A percentile compares a stretch with the other conserved stretches of the same genome.
Evolutionary conservation across 192 early-diverging fungal genomes (phyloP).

Genomic region (Rhizophlyctis rosea): DNA sequence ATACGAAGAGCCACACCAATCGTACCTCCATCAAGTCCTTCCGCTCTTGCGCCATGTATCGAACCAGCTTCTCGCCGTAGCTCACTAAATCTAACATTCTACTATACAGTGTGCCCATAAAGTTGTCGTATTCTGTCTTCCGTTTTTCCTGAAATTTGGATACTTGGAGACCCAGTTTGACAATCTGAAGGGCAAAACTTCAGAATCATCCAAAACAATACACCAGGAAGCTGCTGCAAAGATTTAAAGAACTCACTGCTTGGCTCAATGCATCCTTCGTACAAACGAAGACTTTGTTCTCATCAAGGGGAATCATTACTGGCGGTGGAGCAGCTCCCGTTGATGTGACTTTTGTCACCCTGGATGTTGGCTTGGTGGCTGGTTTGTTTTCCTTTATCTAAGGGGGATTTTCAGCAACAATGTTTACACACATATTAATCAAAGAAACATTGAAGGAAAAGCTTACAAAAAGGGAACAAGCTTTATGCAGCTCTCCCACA

Average conservation of each 20-base stretch:
- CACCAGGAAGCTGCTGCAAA: no score
- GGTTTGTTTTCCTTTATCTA: slow-evolving; percentile 26
- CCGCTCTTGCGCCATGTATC: slow-evolving; percentile 40
- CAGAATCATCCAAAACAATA: not conserved
- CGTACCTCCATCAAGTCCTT: slow-evolving; percentile 40
- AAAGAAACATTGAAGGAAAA: slow-evolving; percentile 7
- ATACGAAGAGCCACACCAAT: not conserved
- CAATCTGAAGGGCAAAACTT: slow-evolving; percentile 18
- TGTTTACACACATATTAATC: no score
- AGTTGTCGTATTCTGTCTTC: slow-evolving; percentile 42
- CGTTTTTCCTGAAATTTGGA: slow-evolving; percentile 48
- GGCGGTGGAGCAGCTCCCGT: not conserved
- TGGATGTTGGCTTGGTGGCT: not conserved
- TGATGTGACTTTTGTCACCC: slow-evolving; percentile 1
- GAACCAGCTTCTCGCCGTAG: slow-evolving; percentile 40
- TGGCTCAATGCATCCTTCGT: slow-evolving; percentile 41
- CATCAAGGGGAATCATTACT: slow-evolving; percentile 32
- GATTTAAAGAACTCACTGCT: slow-evolving; percentile 31
- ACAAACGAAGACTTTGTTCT: slow-evolving; percentile 42
- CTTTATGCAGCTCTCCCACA: slow-evolving; percentile 42
- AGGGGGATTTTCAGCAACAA: no score
- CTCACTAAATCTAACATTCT: slow-evolving; percentile 41
- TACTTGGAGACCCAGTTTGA: slow-evolving; percentile 34
- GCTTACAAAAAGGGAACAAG: slow-evolving; percentile 36
- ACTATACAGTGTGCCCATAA: slow-evolving; percentile 30